Base-by-base conservation (phyloP, 2,329 filamentous ascomycete species). In the Torrubiella hemipterigena region DNA sequence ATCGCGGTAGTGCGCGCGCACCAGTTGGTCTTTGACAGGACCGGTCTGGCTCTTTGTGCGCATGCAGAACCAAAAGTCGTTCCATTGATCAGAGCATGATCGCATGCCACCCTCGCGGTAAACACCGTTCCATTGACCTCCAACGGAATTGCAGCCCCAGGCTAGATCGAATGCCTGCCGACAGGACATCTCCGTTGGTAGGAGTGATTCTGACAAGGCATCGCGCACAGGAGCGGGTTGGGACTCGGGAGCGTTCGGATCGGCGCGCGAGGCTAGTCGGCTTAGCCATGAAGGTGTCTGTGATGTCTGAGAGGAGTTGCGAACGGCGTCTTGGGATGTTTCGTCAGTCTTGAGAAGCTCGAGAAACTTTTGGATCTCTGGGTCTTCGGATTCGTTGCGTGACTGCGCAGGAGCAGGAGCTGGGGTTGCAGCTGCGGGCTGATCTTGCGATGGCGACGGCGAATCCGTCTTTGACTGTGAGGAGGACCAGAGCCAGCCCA, bases 21-120 rank as follows among this genome's bases (percentile, higher is more conserved):
- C 68, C 44, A 67, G 65, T 31, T 64, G 68, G 37, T 70, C 74
- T 45, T 74, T 73, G 42, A 74, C 60, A 26, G 66, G 58, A 16
- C 72, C 68, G 1, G 66, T 55, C 47, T 75, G 75, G 3, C 69
- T 67, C 46, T 80, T 77, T 22, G 77, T 77, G 41, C 83, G 77
- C 87, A 96, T 95, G 65, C 91, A 98, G 61, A 95, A 89, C 82
- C 87, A 93, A 58, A 94, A 96, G 55, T 94, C 83, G 38, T 79
- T 72, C 86, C 89, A 95, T 40, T 86, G 77, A 42, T 93, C 81
- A 38, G 67, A 73, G 65, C 91, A 98, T 4, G 72, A 68, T 27
- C 79, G 73, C 47, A 93, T 62, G 25, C 66, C 61, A 38, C 91
- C 91, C 50, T 85, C 79, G 23, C 91, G 81, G 65, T 96, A 98